Base-by-base conservation (phyloP, 441 rosid genomes). In the Gossypium gossypioides region DNA sequence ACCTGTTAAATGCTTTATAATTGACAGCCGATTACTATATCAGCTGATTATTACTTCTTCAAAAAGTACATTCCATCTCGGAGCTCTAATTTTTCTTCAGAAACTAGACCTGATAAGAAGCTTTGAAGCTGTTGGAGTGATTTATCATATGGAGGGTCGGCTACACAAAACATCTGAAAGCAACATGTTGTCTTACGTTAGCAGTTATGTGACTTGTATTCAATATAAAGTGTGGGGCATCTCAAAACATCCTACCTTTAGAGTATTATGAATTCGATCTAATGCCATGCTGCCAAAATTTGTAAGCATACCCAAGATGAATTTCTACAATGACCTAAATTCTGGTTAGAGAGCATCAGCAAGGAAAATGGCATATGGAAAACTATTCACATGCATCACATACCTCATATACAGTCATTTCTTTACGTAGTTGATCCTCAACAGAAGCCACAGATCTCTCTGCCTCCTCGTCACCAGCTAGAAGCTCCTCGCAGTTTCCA, bases 321-420 rank as follows among this genome's bases (percentile, higher is more conserved):
- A 95, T 89, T 95, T 91, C 98, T 95, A 83, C 70, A 82, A 63
- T 57, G 77, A 76, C 24, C 51, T 73, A 74, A 75, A 78, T 68
- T 54, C 32, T 55, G 10, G 60, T 79, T 54, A 71, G 74, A 77
- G 50, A 74, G 27, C 46, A 32, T 16, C 48, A 5, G 12, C 34
- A 52, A 68, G 72, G 29, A 52, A 68, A 52, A 29, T 52, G 61
- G 1, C 60, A 29, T 4, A 10, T 10, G 15, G 40, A 68, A 4
- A 52, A 37, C 10, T 29, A 27, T 68, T 74, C 16, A 58, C 68
- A 69, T 22, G 29, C 6, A 34, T 79, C 68, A 80, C 77, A 25
- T 77, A 92, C 97, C 98, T 95, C 92, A 2, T 86, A 95, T 18
- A 95, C 82, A 12, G 91, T 91, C 96, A 90, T 95, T 85, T 95